These are phyloP conservation scores for Pelargonium citronellum DNA, from an alignment of 441 rosid genomes.

Conservation along the genomic window DNA sequence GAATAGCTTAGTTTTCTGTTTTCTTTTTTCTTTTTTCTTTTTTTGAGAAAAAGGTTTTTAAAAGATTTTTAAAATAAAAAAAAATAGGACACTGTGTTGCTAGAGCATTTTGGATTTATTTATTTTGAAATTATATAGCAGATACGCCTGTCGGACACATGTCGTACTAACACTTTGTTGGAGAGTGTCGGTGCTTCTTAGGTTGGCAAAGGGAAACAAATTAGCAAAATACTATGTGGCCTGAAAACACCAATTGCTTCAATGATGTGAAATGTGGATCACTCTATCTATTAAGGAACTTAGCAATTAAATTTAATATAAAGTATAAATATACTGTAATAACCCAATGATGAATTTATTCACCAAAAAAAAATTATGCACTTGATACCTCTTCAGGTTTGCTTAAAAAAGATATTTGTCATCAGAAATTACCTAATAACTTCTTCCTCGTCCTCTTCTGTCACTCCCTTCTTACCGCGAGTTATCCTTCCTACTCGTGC, in stretches of 20 bases:
- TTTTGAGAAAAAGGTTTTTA: too few relatives aligned
- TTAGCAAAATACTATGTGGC: too few relatives aligned
- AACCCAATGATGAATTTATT: background rate
- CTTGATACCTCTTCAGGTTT: constrained; percentile 10
- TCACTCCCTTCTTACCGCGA: constrained; percentile 45
- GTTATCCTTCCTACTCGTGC: constrained; percentile 57
- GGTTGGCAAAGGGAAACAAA: too few relatives aligned
- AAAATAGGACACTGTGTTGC: too few relatives aligned
- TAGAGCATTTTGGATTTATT: too few relatives aligned
- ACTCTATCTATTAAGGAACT: background rate
- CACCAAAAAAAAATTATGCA: background rate
- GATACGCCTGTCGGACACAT: too few relatives aligned
- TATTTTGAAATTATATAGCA: too few relatives aligned
- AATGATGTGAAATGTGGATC: background rate
- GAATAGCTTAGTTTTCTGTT: too few relatives aligned
- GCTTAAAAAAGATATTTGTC: constrained; percentile 15
- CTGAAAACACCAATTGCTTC: background rate
- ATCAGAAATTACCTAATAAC: constrained; percentile 47
- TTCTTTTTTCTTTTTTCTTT: too few relatives aligned
- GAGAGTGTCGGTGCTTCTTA: too few relatives aligned
- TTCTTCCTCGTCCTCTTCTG: constrained; percentile 57
- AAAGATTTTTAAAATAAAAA: too few relatives aligned
- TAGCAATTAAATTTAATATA: background rate
- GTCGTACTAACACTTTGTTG: too few relatives aligned
- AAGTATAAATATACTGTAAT: background rate